Conservation (phyloP, 2,329 filamentous ascomycete genomes). For the Alternaria triticina region DNA sequence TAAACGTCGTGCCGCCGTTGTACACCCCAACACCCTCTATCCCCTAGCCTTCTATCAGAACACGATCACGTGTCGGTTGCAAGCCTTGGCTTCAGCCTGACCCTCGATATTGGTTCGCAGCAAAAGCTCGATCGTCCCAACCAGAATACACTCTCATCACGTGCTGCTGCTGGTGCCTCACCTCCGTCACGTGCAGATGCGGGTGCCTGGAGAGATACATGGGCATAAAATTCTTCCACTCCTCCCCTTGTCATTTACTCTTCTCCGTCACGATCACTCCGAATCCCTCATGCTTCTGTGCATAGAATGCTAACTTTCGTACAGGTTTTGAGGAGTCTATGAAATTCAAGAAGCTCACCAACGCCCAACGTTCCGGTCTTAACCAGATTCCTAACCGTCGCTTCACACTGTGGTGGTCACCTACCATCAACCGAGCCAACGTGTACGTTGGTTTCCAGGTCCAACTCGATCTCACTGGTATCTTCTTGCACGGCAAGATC, state of each 20-base stretch:
- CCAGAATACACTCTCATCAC: background rate
- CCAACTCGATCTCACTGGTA: slow-evolving; percentile 94
- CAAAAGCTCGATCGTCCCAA: background rate
- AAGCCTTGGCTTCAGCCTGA: background rate
- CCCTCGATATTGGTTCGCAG: background rate
- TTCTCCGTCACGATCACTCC: background rate
- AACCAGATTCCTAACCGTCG: slow-evolving; percentile 99
- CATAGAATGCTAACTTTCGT: slow-evolving; percentile 22
- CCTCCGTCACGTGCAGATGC: background rate
- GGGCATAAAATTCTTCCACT: background rate
- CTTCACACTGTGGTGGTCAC: slow-evolving; percentile 97
- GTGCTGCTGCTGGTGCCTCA: background rate
- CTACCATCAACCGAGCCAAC: slow-evolving; percentile 90
- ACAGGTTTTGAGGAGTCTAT: slow-evolving; percentile 61
- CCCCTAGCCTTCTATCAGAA: background rate
- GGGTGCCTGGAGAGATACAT: background rate
- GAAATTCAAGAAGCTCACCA: slow-evolving; percentile 99
- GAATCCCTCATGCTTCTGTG: background rate
- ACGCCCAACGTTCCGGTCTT: slow-evolving; percentile 93
- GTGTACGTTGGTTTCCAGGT: slow-evolving; percentile 99
- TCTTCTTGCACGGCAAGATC: slow-evolving; percentile 99
- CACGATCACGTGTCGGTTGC: background rate
- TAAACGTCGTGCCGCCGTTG: too few relatives aligned
- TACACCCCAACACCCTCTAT: too few relatives aligned
- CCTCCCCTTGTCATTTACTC: background rate